Evolutionary conservation across 768 basidiomycete genomes (phyloP).

Genomic region (Mycena amicta): DNA sequence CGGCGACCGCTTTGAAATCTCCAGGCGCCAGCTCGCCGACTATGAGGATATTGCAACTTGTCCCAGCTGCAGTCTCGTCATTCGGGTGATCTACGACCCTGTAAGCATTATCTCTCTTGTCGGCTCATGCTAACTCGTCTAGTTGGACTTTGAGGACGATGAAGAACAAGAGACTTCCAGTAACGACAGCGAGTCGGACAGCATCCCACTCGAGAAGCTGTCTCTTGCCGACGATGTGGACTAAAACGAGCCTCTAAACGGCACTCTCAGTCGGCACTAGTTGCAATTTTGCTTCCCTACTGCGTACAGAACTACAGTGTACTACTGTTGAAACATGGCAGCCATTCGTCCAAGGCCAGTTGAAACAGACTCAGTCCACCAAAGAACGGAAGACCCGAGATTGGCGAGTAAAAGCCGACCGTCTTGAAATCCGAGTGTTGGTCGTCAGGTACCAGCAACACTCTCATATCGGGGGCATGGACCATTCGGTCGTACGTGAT

Average conservation of each 20-base stretch:
- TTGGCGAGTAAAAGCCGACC: constrained; percentile 52
- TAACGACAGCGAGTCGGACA: constrained; percentile 45
- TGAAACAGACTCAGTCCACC: constrained; percentile 49
- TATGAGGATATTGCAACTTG: constrained; percentile 96
- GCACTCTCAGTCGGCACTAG: too few relatives aligned
- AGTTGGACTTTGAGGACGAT: constrained; percentile 88
- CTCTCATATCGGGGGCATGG: constrained; percentile 52
- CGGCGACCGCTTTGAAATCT: constrained; percentile 97
- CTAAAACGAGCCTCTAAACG: too few relatives aligned
- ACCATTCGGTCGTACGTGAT: constrained; percentile 50
- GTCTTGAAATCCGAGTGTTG: constrained; percentile 52
- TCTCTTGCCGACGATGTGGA: constrained; percentile 34
- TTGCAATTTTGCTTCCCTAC: too few relatives aligned
- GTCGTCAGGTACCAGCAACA: constrained; percentile 47
- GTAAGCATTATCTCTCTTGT: constrained; percentile 50
- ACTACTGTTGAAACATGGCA: constrained; percentile 41
- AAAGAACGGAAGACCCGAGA: constrained; percentile 48
- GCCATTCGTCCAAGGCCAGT: constrained; percentile 50
- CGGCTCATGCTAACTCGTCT: constrained; percentile 5
- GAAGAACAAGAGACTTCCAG: constrained; percentile 42
- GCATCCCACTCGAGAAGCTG: constrained; percentile 70
- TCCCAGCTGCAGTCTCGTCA: constrained; percentile 93
- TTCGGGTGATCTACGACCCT: constrained; percentile 92
- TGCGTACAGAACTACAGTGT: background rate
- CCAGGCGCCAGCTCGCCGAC: constrained; percentile 77